Evolutionary conservation across 2,329 filamentous ascomycete species (phyloP).

Genomic region (Aaosphaeria pasadenensis): DNA sequence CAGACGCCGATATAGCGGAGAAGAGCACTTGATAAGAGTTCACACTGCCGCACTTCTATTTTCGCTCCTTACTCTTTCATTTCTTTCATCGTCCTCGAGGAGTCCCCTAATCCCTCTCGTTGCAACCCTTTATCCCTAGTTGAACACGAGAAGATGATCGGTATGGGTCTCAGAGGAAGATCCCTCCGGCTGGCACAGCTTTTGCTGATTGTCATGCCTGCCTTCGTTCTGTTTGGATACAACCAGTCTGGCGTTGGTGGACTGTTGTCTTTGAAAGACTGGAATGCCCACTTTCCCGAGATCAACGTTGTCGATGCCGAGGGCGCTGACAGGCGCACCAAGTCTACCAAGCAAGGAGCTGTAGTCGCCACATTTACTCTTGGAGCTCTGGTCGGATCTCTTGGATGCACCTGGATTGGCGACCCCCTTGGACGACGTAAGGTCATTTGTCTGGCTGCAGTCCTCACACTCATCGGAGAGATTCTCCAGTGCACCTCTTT

Average conservation of each 20-base stretch:
- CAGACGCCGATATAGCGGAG: too few species aligned
- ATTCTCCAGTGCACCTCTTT: conserved; percentile 46
- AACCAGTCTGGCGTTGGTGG: conserved; percentile 52
- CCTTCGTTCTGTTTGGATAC: conserved; percentile 52
- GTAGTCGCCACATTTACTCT: conserved; percentile 47
- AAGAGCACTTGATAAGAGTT: too few species aligned
- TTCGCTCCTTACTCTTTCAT: too few species aligned
- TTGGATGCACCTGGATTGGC: conserved; percentile 46
- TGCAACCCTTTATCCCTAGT: too few species aligned
- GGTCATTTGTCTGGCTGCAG: conserved; percentile 42
- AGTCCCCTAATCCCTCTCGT: too few species aligned
- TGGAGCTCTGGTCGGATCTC: conserved; percentile 46
- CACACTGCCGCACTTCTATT: too few species aligned
- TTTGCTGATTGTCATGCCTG: conserved; percentile 37
- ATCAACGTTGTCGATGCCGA: conserved; percentile 48
- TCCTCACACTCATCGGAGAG: conserved; percentile 43
- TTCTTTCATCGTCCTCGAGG: too few species aligned
- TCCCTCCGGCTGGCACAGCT: conserved; percentile 30
- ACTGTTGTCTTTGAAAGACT: conserved; percentile 40
- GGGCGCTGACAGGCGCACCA: conserved; percentile 42
- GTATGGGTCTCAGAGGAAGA: conserved; percentile 14
- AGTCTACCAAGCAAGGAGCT: conserved; percentile 46
- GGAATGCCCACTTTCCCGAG: conserved; percentile 46
- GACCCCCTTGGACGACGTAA: conserved; percentile 46
- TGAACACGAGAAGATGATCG: too few species aligned